Conservation (phyloP, 805 yeast genomes). For the Ogataea ramenticola region DNA sequence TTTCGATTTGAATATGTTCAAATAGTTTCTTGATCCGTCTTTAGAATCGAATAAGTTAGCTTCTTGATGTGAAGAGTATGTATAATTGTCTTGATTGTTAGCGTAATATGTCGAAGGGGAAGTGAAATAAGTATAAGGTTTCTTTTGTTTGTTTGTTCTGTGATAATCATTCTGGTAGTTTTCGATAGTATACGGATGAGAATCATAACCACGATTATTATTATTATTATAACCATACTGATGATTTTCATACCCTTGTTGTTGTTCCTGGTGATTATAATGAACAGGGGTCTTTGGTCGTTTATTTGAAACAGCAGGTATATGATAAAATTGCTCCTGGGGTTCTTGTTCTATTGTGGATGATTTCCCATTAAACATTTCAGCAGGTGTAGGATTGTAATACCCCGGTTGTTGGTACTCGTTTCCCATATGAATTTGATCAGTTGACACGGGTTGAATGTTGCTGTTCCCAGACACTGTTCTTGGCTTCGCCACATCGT, state of each 20-base stretch:
- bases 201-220: too few species aligned
- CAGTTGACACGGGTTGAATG: too few species aligned
- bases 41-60: background rate
- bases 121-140: background rate
- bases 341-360: background rate
- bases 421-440: too few species aligned
- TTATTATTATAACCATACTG: too few species aligned
- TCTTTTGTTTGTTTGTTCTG: too few species aligned
- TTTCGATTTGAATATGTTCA: background rate
- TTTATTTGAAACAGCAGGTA: background rate
- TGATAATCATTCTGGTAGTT: background rate
- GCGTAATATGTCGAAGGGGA: background rate
- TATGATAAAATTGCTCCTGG: background rate
- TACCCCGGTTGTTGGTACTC: background rate
- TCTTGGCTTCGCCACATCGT: background rate
- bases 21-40: background rate
- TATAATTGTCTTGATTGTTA: background rate
- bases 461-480: background rate
- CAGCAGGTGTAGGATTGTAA: slow-evolving; percentile 1
- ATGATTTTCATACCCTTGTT: too few species aligned
- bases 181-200: background rate
- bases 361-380: background rate
- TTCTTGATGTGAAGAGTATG: background rate
- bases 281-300: background rate
- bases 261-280: too few species aligned